These are phyloP conservation scores for Alternaria gaisen DNA, from an alignment of 2,329 filamentous ascomycete species.

Conservation along the genomic window DNA sequence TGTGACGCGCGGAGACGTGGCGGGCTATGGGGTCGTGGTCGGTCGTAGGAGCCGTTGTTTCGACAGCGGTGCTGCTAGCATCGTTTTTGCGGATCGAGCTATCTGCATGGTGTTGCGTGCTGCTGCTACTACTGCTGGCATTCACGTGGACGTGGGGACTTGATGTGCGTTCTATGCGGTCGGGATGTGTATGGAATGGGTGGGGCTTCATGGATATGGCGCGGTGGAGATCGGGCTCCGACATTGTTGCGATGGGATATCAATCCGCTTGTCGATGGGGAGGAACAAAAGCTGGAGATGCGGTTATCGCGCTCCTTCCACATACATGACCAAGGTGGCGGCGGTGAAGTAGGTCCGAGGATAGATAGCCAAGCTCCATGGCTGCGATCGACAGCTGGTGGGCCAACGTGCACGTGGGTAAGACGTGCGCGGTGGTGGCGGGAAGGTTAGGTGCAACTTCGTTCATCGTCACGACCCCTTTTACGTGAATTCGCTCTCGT, in stretches of 20 bases:
- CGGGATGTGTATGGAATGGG: constrained; percentile 50
- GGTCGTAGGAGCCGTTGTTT: constrained; percentile 40
- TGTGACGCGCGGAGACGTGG: constrained; percentile 34
- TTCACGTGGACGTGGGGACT: constrained; percentile 35
- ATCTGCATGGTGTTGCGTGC: constrained; percentile 24
- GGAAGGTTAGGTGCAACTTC: background rate
- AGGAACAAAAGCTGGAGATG: background rate
- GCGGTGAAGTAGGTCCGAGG: constrained; percentile 3
- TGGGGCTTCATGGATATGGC: constrained; percentile 59
- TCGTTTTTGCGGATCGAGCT: constrained; percentile 29
- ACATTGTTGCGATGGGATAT: constrained; percentile 36
- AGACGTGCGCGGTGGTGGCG: constrained; percentile 12
- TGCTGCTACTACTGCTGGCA: constrained; percentile 21
- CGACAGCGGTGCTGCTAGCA: constrained; percentile 53
- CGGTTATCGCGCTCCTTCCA: background rate
- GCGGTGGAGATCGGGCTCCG: constrained; percentile 58
- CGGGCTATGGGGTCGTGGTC: constrained; percentile 48
- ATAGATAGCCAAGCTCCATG: background rate
- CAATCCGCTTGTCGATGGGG: background rate
- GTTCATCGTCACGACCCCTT: background rate
- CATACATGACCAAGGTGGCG: background rate
- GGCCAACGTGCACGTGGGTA: constrained; percentile 25
- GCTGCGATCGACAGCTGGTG: background rate
- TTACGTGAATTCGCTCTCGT: background rate
- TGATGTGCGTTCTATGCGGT: constrained; percentile 39